Conservation (phyloP, 2,329 filamentous ascomycete genomes). For the Colletotrichum gloeosporioides region DNA sequence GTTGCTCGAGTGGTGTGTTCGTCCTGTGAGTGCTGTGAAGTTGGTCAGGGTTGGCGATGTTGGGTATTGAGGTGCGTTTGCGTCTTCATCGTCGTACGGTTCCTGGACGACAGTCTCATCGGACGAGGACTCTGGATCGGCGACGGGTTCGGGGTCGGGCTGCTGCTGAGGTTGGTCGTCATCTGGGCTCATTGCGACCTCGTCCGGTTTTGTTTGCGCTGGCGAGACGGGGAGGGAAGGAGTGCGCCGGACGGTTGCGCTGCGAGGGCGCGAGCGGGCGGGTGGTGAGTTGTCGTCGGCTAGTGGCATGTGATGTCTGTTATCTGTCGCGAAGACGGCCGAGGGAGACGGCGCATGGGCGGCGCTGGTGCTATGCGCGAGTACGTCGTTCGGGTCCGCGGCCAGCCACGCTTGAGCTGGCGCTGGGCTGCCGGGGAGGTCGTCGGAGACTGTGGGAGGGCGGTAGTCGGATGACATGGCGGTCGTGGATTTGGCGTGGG, state of each 20-base stretch:
- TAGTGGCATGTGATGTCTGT: conserved; percentile 13
- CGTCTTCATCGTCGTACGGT: not conserved
- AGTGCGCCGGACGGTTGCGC: conserved; percentile 14
- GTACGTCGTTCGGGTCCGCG: not conserved
- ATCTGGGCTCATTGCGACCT: not conserved
- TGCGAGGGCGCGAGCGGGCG: conserved; percentile 11
- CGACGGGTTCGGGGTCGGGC: not conserved
- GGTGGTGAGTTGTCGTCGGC: conserved; percentile 4
- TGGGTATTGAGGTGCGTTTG: conserved; percentile 5
- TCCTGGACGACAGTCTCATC: conserved; percentile 11
- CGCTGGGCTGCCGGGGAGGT: not conserved
- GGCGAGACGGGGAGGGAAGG: not conserved
- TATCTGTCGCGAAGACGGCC: not conserved
- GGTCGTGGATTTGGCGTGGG: not conserved
- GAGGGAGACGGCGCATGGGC: not conserved
- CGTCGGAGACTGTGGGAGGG: conserved; percentile 2
- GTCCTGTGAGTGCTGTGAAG: conserved; percentile 28
- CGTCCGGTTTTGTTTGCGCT: not conserved
- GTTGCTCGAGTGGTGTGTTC: conserved; percentile 38
- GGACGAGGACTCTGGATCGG: conserved; percentile 7
- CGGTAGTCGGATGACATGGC: conserved; percentile 9
- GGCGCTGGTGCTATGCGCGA: not conserved
- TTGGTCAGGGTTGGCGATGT: conserved; percentile 34
- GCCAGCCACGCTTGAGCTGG: conserved; percentile 10
- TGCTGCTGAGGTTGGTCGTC: not conserved